Conservation (phyloP, 257 asterid species). For the Petunia axillaris region DNA sequence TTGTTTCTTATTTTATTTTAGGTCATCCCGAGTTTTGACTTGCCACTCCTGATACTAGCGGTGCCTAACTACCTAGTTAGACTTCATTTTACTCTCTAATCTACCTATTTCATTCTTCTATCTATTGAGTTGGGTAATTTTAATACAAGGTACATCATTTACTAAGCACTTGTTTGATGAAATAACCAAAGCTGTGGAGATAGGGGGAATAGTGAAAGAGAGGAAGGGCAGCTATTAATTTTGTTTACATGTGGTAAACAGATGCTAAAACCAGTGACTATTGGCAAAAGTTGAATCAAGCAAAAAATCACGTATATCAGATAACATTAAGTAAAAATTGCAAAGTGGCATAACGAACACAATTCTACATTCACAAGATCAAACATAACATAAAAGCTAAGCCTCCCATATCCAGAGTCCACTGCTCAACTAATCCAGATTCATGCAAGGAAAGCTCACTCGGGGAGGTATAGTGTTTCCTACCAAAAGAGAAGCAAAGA, state of each 20-base stretch:
- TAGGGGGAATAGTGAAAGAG: neutral
- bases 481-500: neutral
- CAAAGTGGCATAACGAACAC: neutral
- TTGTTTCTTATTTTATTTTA: neutral
- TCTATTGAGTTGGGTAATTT: neutral
- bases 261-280: neutral
- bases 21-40: neutral
- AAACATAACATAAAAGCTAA: neutral
- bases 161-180: neutral
- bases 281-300: neutral
- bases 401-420: neutral
- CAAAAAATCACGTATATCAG: neutral
- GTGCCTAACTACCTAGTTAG: neutral
- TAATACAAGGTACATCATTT: slow-evolving; percentile 6
- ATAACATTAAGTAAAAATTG: neutral
- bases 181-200: neutral
- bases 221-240: neutral
- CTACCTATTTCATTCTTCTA: neutral
- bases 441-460: neutral
- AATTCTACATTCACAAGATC: neutral
- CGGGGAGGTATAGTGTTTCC: neutral
- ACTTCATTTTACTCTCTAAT: neutral
- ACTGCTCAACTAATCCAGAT: slow-evolving; percentile 3
- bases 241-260: neutral
- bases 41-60: neutral